These are phyloP conservation scores for Beauveria sp. DNA, from an alignment of 2,329 filamentous ascomycete genomes.

Conservation along the genomic window DNA sequence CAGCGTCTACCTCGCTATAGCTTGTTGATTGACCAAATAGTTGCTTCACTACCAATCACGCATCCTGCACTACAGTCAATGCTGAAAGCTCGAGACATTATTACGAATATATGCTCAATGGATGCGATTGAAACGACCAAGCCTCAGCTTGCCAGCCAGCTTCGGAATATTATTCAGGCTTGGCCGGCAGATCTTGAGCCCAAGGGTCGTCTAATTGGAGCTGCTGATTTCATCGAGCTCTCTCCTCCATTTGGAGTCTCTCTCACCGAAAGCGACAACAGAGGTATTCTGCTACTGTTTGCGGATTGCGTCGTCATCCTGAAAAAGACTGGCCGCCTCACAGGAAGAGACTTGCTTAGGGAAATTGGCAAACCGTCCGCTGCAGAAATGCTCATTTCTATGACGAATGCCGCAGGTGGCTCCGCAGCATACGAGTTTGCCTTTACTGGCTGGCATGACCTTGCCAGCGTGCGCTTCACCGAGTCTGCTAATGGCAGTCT, in stretches of 20 bases:
- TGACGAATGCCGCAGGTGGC: slow-evolving; percentile 56
- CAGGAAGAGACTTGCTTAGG: slow-evolving; percentile 73
- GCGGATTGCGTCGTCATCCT: slow-evolving; percentile 73
- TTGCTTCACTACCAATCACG: slow-evolving; percentile 73
- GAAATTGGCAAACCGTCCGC: slow-evolving; percentile 77
- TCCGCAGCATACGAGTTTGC: slow-evolving; percentile 61
- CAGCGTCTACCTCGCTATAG: slow-evolving; percentile 92
- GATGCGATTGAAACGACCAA: slow-evolving; percentile 65
- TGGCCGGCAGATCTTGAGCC: slow-evolving; percentile 70
- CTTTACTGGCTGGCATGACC: slow-evolving; percentile 64
- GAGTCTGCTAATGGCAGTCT: slow-evolving; percentile 58
- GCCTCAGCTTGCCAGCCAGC: slow-evolving; percentile 62
- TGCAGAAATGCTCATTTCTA: slow-evolving; percentile 53
- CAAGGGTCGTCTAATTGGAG: slow-evolving; percentile 70
- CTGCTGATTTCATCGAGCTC: slow-evolving; percentile 72
- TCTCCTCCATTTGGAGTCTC: slow-evolving; percentile 57
- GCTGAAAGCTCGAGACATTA: slow-evolving; percentile 83
- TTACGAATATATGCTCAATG: slow-evolving; percentile 93
- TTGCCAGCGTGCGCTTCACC: slow-evolving; percentile 65
- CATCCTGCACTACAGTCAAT: slow-evolving; percentile 79
- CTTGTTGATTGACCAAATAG: slow-evolving; percentile 91
- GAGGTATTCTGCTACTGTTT: slow-evolving; percentile 76
- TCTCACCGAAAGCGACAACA: slow-evolving; percentile 36
- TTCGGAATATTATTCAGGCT: slow-evolving; percentile 67
- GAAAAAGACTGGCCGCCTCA: slow-evolving; percentile 59